Base-by-base conservation (phyloP, 805 yeast species). In the Yarrowia bubula region DNA sequence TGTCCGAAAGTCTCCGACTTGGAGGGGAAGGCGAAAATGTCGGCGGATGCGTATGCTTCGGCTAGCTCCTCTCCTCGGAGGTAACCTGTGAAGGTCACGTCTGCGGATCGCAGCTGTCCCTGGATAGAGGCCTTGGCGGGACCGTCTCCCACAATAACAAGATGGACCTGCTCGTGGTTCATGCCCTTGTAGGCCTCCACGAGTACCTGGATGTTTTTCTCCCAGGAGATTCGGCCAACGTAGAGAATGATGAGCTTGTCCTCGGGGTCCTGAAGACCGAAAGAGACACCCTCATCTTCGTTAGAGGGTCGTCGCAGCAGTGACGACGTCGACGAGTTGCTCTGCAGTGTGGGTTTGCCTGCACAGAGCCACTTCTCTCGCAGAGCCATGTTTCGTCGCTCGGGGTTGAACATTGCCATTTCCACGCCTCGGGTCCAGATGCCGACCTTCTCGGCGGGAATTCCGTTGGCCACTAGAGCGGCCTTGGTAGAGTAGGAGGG, bases 401-500 rank as follows among this genome's bases (percentile, higher is more conserved):
- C 15, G 38, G 67, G 42, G 62, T 64, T 65, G 47, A 67, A 65
- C 35, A 51, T 31, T n/a, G 31, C 46, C 61, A 66, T 48, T 33
- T 67, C 69, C 18, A 67, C 68, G 14, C 69, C 69, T 43, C 69
- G 65, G 28, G 69, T 65, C 69, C 69, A 67, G 18, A 67, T 67
- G 11, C 47, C 62, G 8, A 67, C 63, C 38, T 60, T 67, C 11
- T 37, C 37, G 13, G 51, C 63, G 6, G 46, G 50, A 42, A 67
- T 64, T 17, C 69, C 69, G 28, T 67, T 53, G 17, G 50, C 66
- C 14, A 67, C 67, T n/a, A 67, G 57, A 10, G 58, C 60, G 10
- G 43, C 53, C 43, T 3, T 72, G 74, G 73, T 62, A 66, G 58
- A 60, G 61, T 9, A 50, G 73, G n/a, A 64, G 70, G 14, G 83